Conservation (phyloP, 2,329 filamentous ascomycete genomes). For the Blumeria graminis region DNA sequence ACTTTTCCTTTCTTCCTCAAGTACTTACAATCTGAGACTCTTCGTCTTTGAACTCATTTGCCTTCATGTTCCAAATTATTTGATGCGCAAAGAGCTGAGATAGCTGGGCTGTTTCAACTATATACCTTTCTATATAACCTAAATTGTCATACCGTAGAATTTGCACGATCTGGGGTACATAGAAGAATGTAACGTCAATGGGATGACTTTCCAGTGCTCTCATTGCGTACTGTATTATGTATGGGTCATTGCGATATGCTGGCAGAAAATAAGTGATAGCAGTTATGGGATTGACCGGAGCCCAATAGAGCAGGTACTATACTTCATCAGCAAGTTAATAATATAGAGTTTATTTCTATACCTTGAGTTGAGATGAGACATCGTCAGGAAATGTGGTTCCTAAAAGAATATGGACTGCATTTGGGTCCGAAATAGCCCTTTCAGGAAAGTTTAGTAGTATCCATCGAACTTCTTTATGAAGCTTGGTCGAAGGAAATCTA, state of each 20-base stretch:
- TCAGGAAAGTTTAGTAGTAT: conserved; percentile 64
- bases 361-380: conserved; percentile 65
- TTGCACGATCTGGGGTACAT: conserved; percentile 95
- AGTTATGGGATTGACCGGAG: conserved; percentile 74
- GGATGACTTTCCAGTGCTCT: conserved; percentile 79
- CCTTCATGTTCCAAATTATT: conserved; percentile 99
- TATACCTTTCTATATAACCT: conserved; percentile 89
- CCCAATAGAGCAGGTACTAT: conserved; percentile 79
- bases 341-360: conserved; percentile 16
- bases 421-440: conserved; percentile 56
- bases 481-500: conserved; percentile 51
- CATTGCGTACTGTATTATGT: conserved; percentile 91
- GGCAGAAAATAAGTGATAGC: conserved; percentile 87
- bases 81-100: conserved; percentile 98
- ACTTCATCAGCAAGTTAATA: conserved; percentile 13
- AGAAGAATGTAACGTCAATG: conserved; percentile 96
- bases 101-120: conserved; percentile 86
- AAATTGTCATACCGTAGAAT: conserved; percentile 76
- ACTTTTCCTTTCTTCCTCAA: background rate
- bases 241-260: conserved; percentile 72
- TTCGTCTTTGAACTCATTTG: conserved; percentile 94
- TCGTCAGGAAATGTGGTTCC: conserved; percentile 54
- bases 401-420: conserved; percentile 62
- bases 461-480: conserved; percentile 55
- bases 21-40: conserved; percentile 53